Base-by-base conservation (phyloP, 1,284 basidiomycete species). In the Leccinum insigne region DNA sequence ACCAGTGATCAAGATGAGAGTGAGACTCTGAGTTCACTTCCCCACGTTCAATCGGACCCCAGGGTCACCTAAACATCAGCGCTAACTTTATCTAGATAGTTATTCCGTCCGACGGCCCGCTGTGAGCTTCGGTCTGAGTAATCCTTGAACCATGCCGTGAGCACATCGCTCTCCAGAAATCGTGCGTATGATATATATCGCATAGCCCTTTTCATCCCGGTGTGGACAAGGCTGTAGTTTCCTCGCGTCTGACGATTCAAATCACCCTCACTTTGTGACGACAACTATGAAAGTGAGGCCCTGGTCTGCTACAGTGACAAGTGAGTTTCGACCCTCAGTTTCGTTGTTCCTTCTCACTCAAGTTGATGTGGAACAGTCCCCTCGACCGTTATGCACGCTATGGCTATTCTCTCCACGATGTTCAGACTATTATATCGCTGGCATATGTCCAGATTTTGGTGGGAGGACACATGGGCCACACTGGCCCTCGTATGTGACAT, bases 401-500 rank as follows among this genome's bases (percentile, higher is more conserved):
- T 71, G 4, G 71, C 66, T 16, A 72, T 74, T 26, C 35, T 71
- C 8, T 16, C 56, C 13, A 77, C 72, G 11, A 40, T 56, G 4
- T 64, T 72, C 16, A 68, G 73, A 58, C 63, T 74, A 5, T 23
- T 66, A 14, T 68, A 75, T 62, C 75, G 75, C 47, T 70, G 65
- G 57, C 49, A 62, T 42, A 40, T 67, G 23, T 64, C 65, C 11
- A 66, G 21, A 42, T 65, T 74, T 63, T 67, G 70, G 66, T 76
- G 74, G 74, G 72, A 73, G 2, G 72, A 73, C 26, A 56, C 65
- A 58, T 75, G 73, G 74, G 74, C 72, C 3, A 49, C 64, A 6
- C 7, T 69, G 49, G 71, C 72, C 5, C 71, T 75, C 47, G 5
- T 75, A 42, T 65, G 54, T 49, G 73, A 73, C 58, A 59, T 70